These are phyloP conservation scores for Oryza brachyantha DNA, from an alignment of 176 grass and related monocot species.

Conservation along the genomic window DNA sequence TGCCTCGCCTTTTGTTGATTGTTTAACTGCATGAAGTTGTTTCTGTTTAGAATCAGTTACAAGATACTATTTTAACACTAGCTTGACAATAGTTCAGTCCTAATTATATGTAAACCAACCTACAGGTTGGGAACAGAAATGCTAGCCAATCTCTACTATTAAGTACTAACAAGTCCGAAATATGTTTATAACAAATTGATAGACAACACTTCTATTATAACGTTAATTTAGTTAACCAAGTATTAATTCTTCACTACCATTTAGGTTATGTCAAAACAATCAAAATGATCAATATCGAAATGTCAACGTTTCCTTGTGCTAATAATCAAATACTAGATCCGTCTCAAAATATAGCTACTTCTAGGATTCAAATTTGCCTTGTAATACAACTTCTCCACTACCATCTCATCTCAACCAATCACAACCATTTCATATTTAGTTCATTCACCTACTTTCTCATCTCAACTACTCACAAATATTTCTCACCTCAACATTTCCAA, in stretches of 20 bases:
- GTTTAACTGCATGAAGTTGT: conserved; percentile 67
- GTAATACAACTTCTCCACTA: too few relatives aligned
- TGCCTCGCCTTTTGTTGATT: conserved; percentile 58
- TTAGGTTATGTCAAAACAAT: background rate
- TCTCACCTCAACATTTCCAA: too few relatives aligned
- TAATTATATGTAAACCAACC: background rate
- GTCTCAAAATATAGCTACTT: too few relatives aligned
- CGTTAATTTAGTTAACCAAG: background rate
- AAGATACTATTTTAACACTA: conserved; percentile 6
- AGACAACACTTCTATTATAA: background rate
- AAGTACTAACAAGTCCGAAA: background rate
- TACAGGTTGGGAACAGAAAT: conserved; percentile 18
- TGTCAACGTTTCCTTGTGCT: background rate
- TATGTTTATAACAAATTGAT: background rate
- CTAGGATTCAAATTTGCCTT: too few relatives aligned
- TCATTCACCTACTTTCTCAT: too few relatives aligned
- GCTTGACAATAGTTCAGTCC: background rate
- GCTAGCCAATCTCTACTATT: background rate
- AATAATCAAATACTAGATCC: background rate
- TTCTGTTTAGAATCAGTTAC: conserved; percentile 25
- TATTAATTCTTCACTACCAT: background rate
- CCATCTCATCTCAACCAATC: too few relatives aligned
- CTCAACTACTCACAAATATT: too few relatives aligned
- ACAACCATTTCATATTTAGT: too few relatives aligned
- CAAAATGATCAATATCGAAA: background rate